Evolutionary conservation across 805 yeast species (phyloP).

Genomic region (Grigorovia humatica): DNA sequence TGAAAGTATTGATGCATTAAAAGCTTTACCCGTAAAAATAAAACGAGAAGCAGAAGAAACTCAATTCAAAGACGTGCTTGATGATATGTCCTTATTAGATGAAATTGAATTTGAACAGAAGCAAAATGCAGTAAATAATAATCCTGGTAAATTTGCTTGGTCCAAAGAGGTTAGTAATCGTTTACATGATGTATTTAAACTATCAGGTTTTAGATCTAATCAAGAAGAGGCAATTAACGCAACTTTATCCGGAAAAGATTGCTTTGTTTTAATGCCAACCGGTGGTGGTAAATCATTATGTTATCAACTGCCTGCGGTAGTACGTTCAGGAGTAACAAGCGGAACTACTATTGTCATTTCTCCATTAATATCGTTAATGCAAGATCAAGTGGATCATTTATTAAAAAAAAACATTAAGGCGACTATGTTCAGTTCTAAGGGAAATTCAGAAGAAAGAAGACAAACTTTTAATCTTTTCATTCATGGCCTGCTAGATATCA

Average conservation of each 20-base stretch:
- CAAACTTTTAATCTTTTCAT: conserved; percentile 53
- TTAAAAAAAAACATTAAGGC: conserved; percentile 61
- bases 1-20: not conserved
- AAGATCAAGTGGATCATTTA: conserved; percentile 88
- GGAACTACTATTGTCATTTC: conserved; percentile 92
- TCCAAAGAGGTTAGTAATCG: conserved; percentile 55
- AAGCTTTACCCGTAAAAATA: conserved; percentile 8
- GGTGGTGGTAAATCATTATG: conserved; percentile 98
- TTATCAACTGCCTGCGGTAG: conserved; percentile 89
- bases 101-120: conserved; percentile 2
- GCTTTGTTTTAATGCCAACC: conserved; percentile 94
- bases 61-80: conserved; percentile 13
- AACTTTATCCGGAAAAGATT: conserved; percentile 68
- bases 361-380: conserved; percentile 93
- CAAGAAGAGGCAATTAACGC: conserved; percentile 84
- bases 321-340: conserved; percentile 57
- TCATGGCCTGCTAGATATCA: conserved; percentile 60
- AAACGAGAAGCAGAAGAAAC: conserved; percentile 4
- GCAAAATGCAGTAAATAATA: not conserved
- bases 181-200: conserved; percentile 50
- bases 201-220: conserved; percentile 64
- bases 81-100: conserved; percentile 17
- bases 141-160: conserved; percentile 37
- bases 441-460: conserved; percentile 51
- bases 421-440: conserved; percentile 80